A percentile compares a stretch with the other conserved stretches of the same genome.
These are phyloP conservation scores for Diaporthe humulicola DNA, from an alignment of 2,329 filamentous ascomycete species.

Conservation along the genomic window DNA sequence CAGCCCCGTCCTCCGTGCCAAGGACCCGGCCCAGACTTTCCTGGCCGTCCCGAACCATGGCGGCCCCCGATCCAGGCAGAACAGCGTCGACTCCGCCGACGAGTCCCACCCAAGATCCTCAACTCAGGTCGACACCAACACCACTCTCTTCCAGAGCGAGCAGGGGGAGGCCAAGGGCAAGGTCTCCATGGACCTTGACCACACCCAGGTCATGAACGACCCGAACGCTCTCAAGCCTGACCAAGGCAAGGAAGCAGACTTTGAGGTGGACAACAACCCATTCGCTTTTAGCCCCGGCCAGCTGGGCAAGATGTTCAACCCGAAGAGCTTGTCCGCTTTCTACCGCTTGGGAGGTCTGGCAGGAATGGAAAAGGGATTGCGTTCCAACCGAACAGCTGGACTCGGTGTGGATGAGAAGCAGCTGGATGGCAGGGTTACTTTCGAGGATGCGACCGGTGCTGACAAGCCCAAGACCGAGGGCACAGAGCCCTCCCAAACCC, in stretches of 20 bases:
- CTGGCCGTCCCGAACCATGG: slow-evolving; percentile 71
- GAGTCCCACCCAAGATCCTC: slow-evolving; percentile 68
- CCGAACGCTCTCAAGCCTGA: slow-evolving; percentile 81
- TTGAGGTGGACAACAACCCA: slow-evolving; percentile 81
- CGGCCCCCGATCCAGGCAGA: slow-evolving; percentile 72
- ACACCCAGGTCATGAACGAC: slow-evolving; percentile 72
- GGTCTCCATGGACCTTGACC: slow-evolving; percentile 54
- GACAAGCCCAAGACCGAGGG: slow-evolving; percentile 53
- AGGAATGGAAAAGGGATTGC: slow-evolving; percentile 84
- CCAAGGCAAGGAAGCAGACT: slow-evolving; percentile 81
- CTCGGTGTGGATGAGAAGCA: slow-evolving; percentile 81
- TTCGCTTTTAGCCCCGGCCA: slow-evolving; percentile 90
- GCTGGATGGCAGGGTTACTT: slow-evolving; percentile 76
- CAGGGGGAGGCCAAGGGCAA: slow-evolving; percentile 48
- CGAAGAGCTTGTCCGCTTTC: slow-evolving; percentile 87
- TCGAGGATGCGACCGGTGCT: slow-evolving; percentile 74
- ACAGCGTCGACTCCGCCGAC: slow-evolving; percentile 78
- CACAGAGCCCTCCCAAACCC: slow-evolving; percentile 34
- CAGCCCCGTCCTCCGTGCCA: slow-evolving; percentile 62
- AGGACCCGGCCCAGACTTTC: slow-evolving; percentile 64
- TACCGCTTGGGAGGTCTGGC: slow-evolving; percentile 82
- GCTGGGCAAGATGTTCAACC: slow-evolving; percentile 88
- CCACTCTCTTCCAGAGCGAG: slow-evolving; percentile 58
- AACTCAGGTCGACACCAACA: slow-evolving; percentile 72
- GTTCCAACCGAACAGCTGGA: slow-evolving; percentile 79